Conservation (phyloP, 768 basidiomycete species). For the Lactifluus subvellereus region DNA sequence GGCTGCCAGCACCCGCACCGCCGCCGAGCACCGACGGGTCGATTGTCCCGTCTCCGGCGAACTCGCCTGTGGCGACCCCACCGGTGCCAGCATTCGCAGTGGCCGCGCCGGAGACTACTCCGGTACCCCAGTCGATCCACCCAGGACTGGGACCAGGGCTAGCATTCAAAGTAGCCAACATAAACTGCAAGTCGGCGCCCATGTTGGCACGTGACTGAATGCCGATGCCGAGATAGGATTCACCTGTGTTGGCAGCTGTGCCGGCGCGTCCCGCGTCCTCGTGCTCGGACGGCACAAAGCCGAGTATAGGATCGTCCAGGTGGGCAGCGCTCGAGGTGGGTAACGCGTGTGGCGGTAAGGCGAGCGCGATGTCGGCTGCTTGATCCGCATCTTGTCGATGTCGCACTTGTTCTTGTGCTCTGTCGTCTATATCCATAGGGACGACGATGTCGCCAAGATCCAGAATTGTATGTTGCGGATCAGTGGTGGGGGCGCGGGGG, state of each 20-base stretch:
- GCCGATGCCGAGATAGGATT: background rate
- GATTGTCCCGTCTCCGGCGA: conserved; percentile 19
- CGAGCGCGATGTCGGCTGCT: background rate
- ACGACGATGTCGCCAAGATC: background rate
- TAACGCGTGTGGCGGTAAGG: background rate
- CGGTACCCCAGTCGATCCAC: conserved; percentile 5
- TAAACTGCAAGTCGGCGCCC: background rate
- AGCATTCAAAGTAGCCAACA: background rate
- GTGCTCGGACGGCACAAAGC: conserved; percentile 7
- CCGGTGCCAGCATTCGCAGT: background rate
- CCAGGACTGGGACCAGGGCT: background rate
- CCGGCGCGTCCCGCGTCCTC: background rate
- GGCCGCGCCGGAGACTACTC: background rate
- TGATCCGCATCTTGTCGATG: background rate
- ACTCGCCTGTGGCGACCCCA: background rate
- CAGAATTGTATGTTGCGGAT: background rate
- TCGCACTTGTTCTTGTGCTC: background rate
- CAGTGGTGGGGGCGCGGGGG: background rate
- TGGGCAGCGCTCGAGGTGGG: background rate
- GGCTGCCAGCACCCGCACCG: background rate
- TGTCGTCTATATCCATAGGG: conserved; percentile 1
- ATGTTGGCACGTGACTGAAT: background rate
- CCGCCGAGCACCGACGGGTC: conserved; percentile 19
- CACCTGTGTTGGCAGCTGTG: background rate
- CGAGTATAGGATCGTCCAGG: conserved; percentile 12